Conservation (phyloP, 345 rosid genomes). For the Syzygium aqueum region DNA sequence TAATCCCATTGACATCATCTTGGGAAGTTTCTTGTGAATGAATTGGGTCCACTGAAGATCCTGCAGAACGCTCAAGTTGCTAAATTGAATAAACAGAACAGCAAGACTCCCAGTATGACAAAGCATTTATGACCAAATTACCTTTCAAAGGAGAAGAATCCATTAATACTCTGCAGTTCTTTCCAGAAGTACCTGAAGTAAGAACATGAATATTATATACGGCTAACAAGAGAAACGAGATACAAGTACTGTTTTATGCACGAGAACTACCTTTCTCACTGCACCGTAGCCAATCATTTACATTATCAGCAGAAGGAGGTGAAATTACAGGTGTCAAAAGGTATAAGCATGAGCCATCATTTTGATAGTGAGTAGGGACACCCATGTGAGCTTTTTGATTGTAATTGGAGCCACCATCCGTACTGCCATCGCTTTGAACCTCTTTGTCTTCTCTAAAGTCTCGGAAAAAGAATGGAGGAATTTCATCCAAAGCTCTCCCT, state of each 20-base stretch:
- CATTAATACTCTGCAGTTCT: conserved; percentile 1
- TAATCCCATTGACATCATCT: conserved; percentile 10
- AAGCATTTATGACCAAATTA: conserved; percentile 3
- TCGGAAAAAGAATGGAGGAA: conserved; percentile 31
- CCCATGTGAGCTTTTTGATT: conserved; percentile 34
- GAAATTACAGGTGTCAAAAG: conserved; percentile 53
- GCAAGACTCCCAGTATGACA: not conserved
- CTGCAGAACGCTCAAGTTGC: conserved; percentile 7
- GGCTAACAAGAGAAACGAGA: not conserved
- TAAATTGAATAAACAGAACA: not conserved
- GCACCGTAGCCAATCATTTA: conserved; percentile 42
- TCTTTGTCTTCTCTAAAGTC: conserved; percentile 15
- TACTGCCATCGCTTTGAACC: conserved; percentile 8
- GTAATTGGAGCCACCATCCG: conserved; percentile 5
- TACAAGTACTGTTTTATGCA: conserved; percentile 1
- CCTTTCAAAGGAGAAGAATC: conserved; percentile 23
- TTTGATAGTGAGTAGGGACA: conserved; percentile 58
- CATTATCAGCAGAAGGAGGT: conserved; percentile 63
- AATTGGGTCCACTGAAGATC: conserved; percentile 17
- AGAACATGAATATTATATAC: not conserved
- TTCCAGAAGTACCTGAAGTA: conserved; percentile 18
- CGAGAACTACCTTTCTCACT: conserved; percentile 33
- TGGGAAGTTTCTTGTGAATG: conserved; percentile 18
- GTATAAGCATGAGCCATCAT: conserved; percentile 70
- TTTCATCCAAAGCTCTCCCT: conserved; percentile 29